Conservation (phyloP, 164 flowering plant genomes). For the Macadamia integrifolia region DNA sequence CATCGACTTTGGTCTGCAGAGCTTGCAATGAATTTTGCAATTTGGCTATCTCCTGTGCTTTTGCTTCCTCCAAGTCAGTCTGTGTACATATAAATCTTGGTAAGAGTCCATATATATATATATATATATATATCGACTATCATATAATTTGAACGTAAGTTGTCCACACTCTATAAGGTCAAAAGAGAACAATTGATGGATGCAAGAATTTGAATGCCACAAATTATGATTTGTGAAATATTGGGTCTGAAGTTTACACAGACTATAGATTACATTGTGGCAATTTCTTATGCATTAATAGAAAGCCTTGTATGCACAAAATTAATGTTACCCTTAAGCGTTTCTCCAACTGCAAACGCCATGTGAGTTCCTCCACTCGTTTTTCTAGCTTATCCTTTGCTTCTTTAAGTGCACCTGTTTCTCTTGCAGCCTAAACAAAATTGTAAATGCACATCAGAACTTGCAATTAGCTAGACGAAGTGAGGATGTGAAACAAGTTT, state of each 20-base stretch:
- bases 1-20: constrained; percentile 44
- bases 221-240: too few species aligned
- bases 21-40: constrained; percentile 42
- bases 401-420: constrained; percentile 93
- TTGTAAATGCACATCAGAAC: not conserved
- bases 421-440: constrained; percentile 70
- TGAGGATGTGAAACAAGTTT: not conserved
- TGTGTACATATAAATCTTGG: constrained; percentile 24
- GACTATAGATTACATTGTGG: too few species aligned
- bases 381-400: constrained; percentile 94
- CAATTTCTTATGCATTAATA: too few species aligned
- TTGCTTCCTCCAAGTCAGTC: constrained; percentile 68
- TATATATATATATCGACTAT: too few species aligned
- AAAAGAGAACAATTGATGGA: not conserved
- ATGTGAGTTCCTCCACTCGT: constrained; percentile 83
- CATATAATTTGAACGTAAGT: not conserved
- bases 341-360: constrained; percentile 86
- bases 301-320: not conserved
- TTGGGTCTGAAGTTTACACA: too few species aligned
- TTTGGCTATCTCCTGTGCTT: constrained; percentile 45
- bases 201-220: not conserved
- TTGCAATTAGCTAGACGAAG: not conserved
- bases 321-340: constrained; percentile 57
- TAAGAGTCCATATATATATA: not conserved
- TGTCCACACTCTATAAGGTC: not conserved